Conservation (phyloP, 2,329 filamentous ascomycete genomes). For the Xylariales sp. region DNA sequence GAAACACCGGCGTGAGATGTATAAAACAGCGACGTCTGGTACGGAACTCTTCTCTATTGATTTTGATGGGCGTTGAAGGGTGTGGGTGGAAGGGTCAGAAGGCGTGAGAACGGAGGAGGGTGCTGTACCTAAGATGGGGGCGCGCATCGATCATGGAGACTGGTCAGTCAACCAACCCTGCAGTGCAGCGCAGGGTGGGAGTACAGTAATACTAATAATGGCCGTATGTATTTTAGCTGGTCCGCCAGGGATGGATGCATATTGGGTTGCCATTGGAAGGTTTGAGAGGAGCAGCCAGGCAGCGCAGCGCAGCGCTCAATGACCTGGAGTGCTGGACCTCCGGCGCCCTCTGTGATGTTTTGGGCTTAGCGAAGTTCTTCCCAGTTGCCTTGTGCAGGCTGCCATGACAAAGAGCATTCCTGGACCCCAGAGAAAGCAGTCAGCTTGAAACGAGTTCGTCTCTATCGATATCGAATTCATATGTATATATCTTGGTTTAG, state of each 20-base stretch:
- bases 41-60: no score
- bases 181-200: constrained; percentile 2
- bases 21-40: no score
- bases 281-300: constrained; percentile 1
- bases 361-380: no score
- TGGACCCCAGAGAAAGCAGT: no score
- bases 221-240: constrained; percentile 8
- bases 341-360: constrained; percentile 1
- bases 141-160: constrained; percentile 5
- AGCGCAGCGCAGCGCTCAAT: neutral
- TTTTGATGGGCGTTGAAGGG: constrained; percentile 1
- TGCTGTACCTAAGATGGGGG: neutral
- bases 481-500: no score
- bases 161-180: neutral
- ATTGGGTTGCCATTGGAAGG: constrained; percentile 6
- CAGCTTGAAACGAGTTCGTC: no score
- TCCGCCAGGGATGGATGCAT: constrained; percentile 5
- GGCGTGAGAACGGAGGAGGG: neutral
- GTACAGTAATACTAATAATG: no score
- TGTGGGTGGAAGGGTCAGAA: neutral
- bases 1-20: no score
- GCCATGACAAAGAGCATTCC: no score
- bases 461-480: no score
- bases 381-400: no score
- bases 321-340: neutral